Evolutionary conservation across 176 grass and related monocot species (phyloP), one percentile per base, ranked within the genome.

Genomic region (Rhynchospora tenuis): DNA sequence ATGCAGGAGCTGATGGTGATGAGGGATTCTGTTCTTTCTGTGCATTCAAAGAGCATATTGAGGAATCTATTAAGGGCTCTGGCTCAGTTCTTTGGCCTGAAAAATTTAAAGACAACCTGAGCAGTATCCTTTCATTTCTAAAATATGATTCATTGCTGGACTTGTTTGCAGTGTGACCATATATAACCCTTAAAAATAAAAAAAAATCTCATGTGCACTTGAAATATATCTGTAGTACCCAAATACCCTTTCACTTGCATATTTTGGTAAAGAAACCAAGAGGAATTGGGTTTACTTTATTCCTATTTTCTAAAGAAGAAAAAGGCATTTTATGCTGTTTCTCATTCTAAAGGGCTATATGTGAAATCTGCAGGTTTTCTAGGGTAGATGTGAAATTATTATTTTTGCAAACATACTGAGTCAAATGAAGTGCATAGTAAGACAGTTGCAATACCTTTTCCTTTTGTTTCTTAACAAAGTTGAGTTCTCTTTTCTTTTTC

Each of bases 11-110:
- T 95, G 91, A 68, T 85, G 83, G 73, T 43, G 62, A 87, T 73
- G 93, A 87, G 59, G 89, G 65, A 9, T 95, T 99, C 75, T 99
- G 96, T 85, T 85, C 89, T 28, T 93, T 95, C 52, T 99, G 96
- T 76, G 91, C 89, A 14, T 84, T 99, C 84, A 95, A 90, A 95
- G 89, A 90, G 45, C 93, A 90, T 68, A 60, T 82, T 6, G 81
- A 86, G 38, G 51, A 84, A 66, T 91, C 91, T 9, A 78, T 95
- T 82, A 84, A 76, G 83, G 79, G 65, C 19, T 89, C 88, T 76
- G 89, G 93, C 46, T 85, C 84, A 87, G 76, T 99, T 78, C 23
- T 95, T 58, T 55, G 43, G 63, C 96, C 96, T 56, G 56, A 27
- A 12, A 78, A 86, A 84, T 90, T 99, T 64, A 90, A 77, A 79